These are phyloP conservation scores for Russula abietina DNA, from an alignment of 768 basidiomycete species.

Conservation along the genomic window DNA sequence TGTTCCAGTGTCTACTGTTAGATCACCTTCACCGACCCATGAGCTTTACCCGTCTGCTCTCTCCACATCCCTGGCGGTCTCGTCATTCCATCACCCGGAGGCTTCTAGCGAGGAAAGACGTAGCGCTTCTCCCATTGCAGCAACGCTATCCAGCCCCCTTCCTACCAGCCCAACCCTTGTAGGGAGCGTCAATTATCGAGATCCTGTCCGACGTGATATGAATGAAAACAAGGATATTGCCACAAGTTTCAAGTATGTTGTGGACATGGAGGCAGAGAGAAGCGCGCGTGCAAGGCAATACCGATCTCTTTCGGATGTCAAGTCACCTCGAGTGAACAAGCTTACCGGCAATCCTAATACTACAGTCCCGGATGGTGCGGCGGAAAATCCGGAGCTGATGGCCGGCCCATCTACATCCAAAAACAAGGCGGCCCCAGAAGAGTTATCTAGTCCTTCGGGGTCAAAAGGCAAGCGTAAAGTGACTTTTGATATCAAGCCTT, in stretches of 20 bases:
- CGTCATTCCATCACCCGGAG: conserved; percentile 50
- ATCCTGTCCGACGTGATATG: conserved; percentile 45
- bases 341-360: conserved; percentile 15
- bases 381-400: background rate
- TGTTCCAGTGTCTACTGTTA: conserved; percentile 41
- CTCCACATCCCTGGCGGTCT: conserved; percentile 61
- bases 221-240: conserved; percentile 41
- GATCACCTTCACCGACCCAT: conserved; percentile 38
- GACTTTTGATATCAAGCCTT: conserved; percentile 64
- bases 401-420: conserved; percentile 13
- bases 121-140: conserved; percentile 17
- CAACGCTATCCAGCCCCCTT: conserved; percentile 9
- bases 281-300: conserved; percentile 15
- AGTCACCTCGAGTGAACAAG: conserved; percentile 12
- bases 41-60: conserved; percentile 46
- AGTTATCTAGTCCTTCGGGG: conserved; percentile 16
- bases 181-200: conserved; percentile 24
- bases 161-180: conserved; percentile 17
- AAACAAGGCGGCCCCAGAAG: conserved; percentile 6
- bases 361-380: background rate
- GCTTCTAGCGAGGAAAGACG: conserved; percentile 28
- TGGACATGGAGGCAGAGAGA: conserved; percentile 39
- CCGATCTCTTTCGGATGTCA: conserved; percentile 12
- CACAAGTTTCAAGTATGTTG: conserved; percentile 43
- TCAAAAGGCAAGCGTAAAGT: conserved; percentile 60